Base-by-base conservation (phyloP, 805 yeast genomes). In the Candida montana region DNA sequence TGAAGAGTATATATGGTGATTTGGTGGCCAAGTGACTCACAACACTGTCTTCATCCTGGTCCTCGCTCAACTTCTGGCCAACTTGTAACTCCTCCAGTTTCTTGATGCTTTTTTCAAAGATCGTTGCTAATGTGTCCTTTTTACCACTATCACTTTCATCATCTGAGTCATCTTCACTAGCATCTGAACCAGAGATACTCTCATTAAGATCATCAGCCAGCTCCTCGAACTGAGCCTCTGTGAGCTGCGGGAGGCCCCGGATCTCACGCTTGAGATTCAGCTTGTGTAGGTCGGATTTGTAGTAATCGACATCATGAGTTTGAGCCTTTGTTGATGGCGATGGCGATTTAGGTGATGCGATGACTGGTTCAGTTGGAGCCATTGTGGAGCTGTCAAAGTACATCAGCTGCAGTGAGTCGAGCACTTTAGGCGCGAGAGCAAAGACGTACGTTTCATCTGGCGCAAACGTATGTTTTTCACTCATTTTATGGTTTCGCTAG, bases 1-100 rank as follows among this genome's bases (percentile, higher is more conserved):
- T 67, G 57, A 82, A 81, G 32, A 75, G 64, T 1, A 86, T 69
- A 40, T 64, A 76, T 0, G 96, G 89, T 0, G 95, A 79, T 51
- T 79, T 76, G 0, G 91, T 80, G 42, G 82, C 77, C 46, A 83
- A 54, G 53, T 71, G 77, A 53, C 82, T 73, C 29, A 71, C 21
- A 62, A 59, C 19, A 58, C 70, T 15, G 1, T 55, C 61, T 2
- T 55, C 61, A 2, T 53, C 58, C 2, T 52, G 51, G n/a, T 53
- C 51, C 15, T 52, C 39, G 5, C n/a, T n/a, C n/a, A n/a, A n/a
- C n/a, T 33, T 31, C 17, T 33, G 24, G 4, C 23, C 18, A 12
- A 52, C 12, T 26, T 51, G 40, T 29, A 55, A 37, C 9, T 34
- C 41, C 40, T 55, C 56, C 26, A 54, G 28, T 29, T 46, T 37